Evolutionary conservation across 768 basidiomycete genomes (phyloP).

Genomic region (Kwoniella mangroviensis): DNA sequence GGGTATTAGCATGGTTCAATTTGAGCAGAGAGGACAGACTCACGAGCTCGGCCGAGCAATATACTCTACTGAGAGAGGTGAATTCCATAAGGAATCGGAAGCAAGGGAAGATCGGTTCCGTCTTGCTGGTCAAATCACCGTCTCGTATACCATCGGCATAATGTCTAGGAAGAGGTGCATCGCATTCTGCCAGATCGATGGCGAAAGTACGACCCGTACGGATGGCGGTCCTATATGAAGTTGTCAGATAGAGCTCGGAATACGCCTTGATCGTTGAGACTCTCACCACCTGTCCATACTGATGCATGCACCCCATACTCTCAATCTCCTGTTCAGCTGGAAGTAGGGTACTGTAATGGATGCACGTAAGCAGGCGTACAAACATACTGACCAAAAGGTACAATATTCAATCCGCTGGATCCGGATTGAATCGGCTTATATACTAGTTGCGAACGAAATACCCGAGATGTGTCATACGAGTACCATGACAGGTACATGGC

Average conservation of each 20-base stretch:
- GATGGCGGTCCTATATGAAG: constrained; percentile 21
- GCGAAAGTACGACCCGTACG: constrained; percentile 21
- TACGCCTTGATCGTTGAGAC: background rate
- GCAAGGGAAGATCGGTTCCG: constrained; percentile 28
- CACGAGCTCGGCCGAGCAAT: constrained; percentile 29
- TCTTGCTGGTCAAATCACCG: constrained; percentile 9
- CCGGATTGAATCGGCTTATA: too few species aligned
- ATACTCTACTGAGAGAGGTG: constrained; percentile 28
- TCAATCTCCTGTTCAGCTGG: constrained; percentile 30
- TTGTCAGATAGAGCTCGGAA: background rate
- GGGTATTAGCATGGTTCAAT: background rate
- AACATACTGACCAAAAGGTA: too few species aligned
- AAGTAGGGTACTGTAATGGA: too few species aligned
- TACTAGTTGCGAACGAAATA: too few species aligned
- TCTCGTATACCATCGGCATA: constrained; percentile 34
- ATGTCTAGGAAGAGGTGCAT: constrained; percentile 23
- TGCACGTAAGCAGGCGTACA: too few species aligned
- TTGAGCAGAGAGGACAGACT: background rate
- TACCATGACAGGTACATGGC: constrained; percentile 1
- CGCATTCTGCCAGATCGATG: constrained; percentile 32
- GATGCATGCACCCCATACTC: constrained; percentile 42
- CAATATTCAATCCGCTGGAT: too few species aligned
- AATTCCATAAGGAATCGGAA: constrained; percentile 31
- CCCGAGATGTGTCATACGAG: too few species aligned
- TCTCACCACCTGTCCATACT: constrained; percentile 34